Conservation (phyloP, 2,329 filamentous ascomycete species). For the Fusarium sororula region DNA sequence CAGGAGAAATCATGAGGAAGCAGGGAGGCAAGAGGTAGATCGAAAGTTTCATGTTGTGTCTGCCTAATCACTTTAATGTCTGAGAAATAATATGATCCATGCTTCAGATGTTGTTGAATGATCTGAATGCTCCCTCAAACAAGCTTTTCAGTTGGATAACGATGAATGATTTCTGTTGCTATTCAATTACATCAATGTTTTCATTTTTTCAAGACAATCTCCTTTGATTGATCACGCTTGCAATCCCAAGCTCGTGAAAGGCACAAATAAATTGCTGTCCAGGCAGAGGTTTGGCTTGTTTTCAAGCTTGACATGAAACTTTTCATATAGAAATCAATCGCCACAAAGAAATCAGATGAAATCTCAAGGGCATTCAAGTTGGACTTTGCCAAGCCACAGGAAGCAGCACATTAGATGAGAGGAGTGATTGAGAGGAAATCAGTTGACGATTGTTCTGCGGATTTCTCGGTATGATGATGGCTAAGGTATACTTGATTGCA, state of each 20-base stretch:
- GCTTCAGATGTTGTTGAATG: neutral
- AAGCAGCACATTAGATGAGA: rapidly evolving
- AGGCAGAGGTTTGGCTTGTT: neutral
- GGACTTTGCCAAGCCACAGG: rapidly evolving
- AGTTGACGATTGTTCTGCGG: no score
- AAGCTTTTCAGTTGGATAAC: neutral
- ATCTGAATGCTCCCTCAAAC: neutral
- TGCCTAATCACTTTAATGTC: neutral
- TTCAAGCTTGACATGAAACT: neutral
- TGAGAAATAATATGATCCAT: neutral
- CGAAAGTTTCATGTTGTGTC: rapidly evolving
- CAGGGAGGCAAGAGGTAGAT: neutral
- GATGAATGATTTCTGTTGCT: no score
- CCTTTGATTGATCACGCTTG: rapidly evolving
- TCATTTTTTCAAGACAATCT: rapidly evolving
- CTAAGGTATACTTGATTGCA: neutral
- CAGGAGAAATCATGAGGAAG: neutral
- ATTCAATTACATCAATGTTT: rapidly evolving
- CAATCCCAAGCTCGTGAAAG: rapidly evolving
- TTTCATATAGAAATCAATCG: rapidly evolving
- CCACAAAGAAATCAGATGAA: neutral
- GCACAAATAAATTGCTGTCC: neutral
- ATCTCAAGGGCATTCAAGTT: rapidly evolving
- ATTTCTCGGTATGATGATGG: neutral
- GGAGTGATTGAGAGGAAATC: rapidly evolving